Conservation (phyloP, 2,329 filamentous ascomycete genomes). For the Onygenales sp. region DNA sequence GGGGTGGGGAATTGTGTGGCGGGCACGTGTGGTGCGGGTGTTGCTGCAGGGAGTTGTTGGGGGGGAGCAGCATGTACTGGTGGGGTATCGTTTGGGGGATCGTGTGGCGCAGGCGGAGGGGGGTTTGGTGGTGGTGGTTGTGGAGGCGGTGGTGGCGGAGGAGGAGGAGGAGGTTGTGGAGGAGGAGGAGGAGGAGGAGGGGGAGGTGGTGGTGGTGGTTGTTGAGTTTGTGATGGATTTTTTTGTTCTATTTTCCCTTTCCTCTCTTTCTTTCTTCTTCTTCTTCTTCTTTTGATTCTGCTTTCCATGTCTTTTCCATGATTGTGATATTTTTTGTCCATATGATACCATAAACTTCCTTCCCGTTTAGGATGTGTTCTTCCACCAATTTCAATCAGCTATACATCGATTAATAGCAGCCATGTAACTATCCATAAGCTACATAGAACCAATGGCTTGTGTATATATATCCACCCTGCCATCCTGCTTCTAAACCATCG, state of each 20-base stretch:
- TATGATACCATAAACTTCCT: too few relatives aligned
- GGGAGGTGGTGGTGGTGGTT: conserved; percentile 35
- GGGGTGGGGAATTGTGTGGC: conserved; percentile 38
- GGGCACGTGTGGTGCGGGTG: conserved; percentile 35
- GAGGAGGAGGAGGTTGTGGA: conserved; percentile 29
- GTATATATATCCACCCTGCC: too few relatives aligned
- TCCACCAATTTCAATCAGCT: too few relatives aligned
- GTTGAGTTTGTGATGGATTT: conserved; percentile 24
- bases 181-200: conserved; percentile 29
- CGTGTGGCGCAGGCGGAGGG: too few relatives aligned
- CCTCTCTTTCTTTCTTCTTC: not conserved
- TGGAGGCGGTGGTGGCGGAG: conserved; percentile 28
- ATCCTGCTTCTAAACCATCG: too few relatives aligned
- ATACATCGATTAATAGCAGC: too few relatives aligned
- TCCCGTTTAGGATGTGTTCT: too few relatives aligned
- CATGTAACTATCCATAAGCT: too few relatives aligned
- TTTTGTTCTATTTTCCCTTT: not conserved
- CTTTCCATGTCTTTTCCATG: not conserved
- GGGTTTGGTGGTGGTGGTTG: not conserved
- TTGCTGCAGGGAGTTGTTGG: conserved; percentile 35
- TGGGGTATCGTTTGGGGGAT: too few relatives aligned
- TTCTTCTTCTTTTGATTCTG: not conserved
- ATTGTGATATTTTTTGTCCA: not conserved
- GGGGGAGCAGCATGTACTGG: too few relatives aligned
- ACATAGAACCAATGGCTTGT: too few relatives aligned